phyloP scores from a whole-genome alignment of 352 stramenopile genomes.

The Globisporangium spiculum region DNA sequence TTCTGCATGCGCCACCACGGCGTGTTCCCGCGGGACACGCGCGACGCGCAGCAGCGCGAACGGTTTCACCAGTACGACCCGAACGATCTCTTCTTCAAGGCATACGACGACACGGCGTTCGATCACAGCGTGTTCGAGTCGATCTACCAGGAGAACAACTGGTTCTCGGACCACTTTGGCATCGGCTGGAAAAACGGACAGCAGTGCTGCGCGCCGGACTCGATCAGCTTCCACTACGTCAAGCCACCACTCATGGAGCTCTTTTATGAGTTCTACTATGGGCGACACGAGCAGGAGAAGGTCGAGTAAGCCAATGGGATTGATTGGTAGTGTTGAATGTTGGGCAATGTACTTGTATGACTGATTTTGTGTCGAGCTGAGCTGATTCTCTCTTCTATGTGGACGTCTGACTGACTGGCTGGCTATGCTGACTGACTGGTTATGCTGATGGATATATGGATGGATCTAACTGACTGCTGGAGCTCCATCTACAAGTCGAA shows the following conservation, averaged over 20 bases:
- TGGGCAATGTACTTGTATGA: background rate
- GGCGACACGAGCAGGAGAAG: background rate
- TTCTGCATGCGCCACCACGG: constrained; percentile 83
- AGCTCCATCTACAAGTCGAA: background rate
- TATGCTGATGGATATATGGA: background rate
- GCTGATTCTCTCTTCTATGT: background rate
- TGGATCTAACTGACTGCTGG: background rate
- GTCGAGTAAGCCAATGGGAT: background rate
- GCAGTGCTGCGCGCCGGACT: constrained; percentile 72
- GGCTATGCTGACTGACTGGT: background rate
- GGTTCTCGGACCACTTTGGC: constrained; percentile 82
- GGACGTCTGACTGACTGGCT: too few species aligned
- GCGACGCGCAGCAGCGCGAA: constrained; percentile 63
- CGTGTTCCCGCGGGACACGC: constrained; percentile 68
- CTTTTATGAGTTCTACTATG: constrained; percentile 84
- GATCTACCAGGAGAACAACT: constrained; percentile 87
- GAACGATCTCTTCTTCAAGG: constrained; percentile 60
- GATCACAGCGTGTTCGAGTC: constrained; percentile 70
- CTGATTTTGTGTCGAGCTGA: background rate
- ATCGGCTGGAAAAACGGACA: constrained; percentile 81
- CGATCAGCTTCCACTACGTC: constrained; percentile 85
- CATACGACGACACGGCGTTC: constrained; percentile 66
- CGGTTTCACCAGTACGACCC: constrained; percentile 86
- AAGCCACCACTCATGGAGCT: constrained; percentile 82
- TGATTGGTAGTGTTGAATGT: background rate